phyloP scores from a whole-genome alignment of 2,329 filamentous ascomycete species.

The Ophidiomyces ophidiicola region DNA sequence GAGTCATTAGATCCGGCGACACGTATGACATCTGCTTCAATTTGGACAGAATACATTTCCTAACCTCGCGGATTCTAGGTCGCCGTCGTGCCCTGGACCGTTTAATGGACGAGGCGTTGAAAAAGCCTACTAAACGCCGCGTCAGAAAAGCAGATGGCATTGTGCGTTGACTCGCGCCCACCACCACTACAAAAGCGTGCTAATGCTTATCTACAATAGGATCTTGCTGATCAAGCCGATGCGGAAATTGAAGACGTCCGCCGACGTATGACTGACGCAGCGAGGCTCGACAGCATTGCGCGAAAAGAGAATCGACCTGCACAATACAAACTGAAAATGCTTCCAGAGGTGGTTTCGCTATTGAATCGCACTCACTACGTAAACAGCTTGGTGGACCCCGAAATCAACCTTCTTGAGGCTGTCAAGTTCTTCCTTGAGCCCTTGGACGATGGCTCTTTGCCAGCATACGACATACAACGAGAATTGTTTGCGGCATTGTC shows the following conservation, averaged over 20 bases:
- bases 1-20: slow-evolving; percentile 74
- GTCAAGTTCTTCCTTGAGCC: slow-evolving; percentile 97
- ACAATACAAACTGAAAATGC: slow-evolving; percentile 82
- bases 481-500: slow-evolving; percentile 75
- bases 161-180: slow-evolving; percentile 39
- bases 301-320: slow-evolving; percentile 70
- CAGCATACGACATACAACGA: slow-evolving; percentile 93
- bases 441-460: slow-evolving; percentile 81
- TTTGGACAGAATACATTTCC: not conserved
- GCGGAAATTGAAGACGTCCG: slow-evolving; percentile 81
- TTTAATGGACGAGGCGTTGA: slow-evolving; percentile 77
- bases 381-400: slow-evolving; percentile 78
- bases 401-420: slow-evolving; percentile 86
- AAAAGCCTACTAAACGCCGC: slow-evolving; percentile 61
- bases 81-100: slow-evolving; percentile 72
- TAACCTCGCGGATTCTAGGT: slow-evolving; percentile 30
- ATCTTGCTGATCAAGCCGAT: slow-evolving; percentile 81
- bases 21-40: slow-evolving; percentile 43
- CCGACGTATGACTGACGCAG: slow-evolving; percentile 79
- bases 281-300: slow-evolving; percentile 70
- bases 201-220: slow-evolving; percentile 38
- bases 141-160: slow-evolving; percentile 74
- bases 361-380: slow-evolving; percentile 76
- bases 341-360: slow-evolving; percentile 77
- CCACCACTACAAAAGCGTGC: not conserved